A percentile compares a stretch with the other conserved stretches of the same genome.
Conservation (phyloP, 495 filamentous ascomycete species). For the Neurospora tetrasperma region DNA sequence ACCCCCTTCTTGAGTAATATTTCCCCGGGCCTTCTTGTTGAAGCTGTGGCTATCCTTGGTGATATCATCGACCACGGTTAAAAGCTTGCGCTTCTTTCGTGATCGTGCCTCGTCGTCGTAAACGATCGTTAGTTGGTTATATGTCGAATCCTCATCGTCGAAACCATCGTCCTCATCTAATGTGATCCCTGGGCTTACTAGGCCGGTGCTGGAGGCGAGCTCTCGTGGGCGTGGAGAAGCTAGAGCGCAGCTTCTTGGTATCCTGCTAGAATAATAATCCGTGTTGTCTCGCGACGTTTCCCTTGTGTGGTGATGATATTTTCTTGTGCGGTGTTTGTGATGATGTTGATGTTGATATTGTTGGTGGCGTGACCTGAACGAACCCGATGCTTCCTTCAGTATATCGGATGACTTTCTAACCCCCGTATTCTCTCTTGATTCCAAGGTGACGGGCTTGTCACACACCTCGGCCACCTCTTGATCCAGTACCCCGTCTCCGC, state of each 20-base stretch:
- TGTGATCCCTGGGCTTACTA: background rate
- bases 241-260: background rate
- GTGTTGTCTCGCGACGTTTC: background rate
- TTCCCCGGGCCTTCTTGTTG: background rate
- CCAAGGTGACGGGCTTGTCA: slow-evolving; percentile 31
- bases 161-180: background rate
- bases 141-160: background rate
- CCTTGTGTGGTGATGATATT: background rate
- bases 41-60: background rate
- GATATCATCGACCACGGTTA: background rate
- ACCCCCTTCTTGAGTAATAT: background rate
- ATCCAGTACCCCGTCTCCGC: slow-evolving; percentile 35
- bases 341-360: background rate
- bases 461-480: slow-evolving; percentile 40
- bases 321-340: background rate
- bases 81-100: background rate
- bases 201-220: background rate
- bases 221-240: background rate
- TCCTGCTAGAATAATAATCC: background rate
- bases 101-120: background rate
- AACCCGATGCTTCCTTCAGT: slow-evolving; percentile 16
- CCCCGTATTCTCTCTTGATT: background rate
- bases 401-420: background rate
- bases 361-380: background rate
- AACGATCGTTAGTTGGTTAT: background rate